Conservation (phyloP, 2,329 filamentous ascomycete genomes). For the Trichoderma citrinoviride region DNA sequence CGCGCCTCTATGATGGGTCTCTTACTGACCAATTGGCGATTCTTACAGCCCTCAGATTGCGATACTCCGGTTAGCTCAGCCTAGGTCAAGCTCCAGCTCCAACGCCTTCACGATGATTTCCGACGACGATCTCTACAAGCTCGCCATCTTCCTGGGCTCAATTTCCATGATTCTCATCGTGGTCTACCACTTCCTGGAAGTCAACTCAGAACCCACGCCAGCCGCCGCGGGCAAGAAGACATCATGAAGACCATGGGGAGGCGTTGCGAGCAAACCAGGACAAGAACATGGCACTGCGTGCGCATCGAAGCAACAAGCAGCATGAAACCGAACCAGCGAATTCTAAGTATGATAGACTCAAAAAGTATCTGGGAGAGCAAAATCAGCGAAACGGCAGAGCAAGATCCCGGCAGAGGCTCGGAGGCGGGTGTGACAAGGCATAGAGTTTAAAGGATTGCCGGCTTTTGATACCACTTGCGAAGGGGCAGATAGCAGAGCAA, state of each 20-base stretch:
- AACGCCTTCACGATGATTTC: slow-evolving; percentile 73
- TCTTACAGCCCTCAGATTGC: slow-evolving; percentile 1
- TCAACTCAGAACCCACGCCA: slow-evolving; percentile 60
- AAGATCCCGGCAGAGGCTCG: neutral
- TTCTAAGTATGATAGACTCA: neutral
- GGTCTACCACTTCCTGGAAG: slow-evolving; percentile 92
- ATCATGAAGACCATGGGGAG: slow-evolving; percentile 19
- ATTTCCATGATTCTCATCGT: slow-evolving; percentile 90
- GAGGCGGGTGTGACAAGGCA: neutral
- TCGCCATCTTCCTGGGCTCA: slow-evolving; percentile 90
- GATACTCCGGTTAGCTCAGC: slow-evolving; percentile 8
- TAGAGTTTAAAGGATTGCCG: neutral
- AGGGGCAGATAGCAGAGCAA: neutral
- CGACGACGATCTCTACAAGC: slow-evolving; percentile 83
- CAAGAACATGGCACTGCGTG: neutral
- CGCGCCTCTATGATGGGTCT: neutral
- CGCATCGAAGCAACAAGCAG: neutral
- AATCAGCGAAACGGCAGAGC: neutral
- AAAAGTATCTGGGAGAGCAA: neutral
- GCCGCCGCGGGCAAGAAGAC: slow-evolving; percentile 18
- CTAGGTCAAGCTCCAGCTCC: neutral
- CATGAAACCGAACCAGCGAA: neutral
- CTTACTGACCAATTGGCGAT: slow-evolving; percentile 2
- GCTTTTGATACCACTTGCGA: slow-evolving; percentile 6
- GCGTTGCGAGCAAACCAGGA: neutral